A percentile compares a stretch with the other conserved stretches of the same genome.
Evolutionary conservation across 2,329 filamentous ascomycete genomes (phyloP).

Genomic region (Botrytis cinerea): DNA sequence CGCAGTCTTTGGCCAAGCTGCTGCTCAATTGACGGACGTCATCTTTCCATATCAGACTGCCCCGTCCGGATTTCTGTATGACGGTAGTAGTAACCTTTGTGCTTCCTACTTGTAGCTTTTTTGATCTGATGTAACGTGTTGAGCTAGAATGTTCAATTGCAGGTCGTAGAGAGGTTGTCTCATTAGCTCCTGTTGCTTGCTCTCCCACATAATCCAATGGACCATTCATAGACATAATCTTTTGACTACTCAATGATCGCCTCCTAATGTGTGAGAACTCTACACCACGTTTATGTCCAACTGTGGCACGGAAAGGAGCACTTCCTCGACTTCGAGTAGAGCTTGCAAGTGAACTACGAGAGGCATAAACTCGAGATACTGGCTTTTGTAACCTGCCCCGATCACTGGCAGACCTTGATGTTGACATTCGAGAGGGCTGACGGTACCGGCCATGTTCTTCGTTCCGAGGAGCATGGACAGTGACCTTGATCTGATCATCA

Average conservation of each 20-base stretch:
- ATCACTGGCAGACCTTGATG: conserved; percentile 23
- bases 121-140: conserved; percentile 39
- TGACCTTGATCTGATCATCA: conserved; percentile 41
- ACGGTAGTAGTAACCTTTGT: conserved; percentile 23
- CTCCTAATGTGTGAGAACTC: conserved; percentile 59
- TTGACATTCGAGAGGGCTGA: conserved; percentile 11
- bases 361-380: conserved; percentile 42
- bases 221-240: conserved; percentile 17
- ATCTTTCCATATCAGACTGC: conserved; percentile 57
- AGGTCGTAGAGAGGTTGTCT: conserved; percentile 28
- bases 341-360: conserved; percentile 51
- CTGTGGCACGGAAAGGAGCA: conserved; percentile 45
- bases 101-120: conserved; percentile 30
- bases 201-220: conserved; percentile 7
- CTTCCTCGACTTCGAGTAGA: conserved; percentile 45
- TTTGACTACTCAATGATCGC: conserved; percentile 28
- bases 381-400: conserved; percentile 27
- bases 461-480: conserved; percentile 34
- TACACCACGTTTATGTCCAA: conserved; percentile 61
- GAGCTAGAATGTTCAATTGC: conserved; percentile 29
- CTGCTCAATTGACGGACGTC: conserved; percentile 82
- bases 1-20: conserved; percentile 85
- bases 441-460: conserved; percentile 15
- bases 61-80: conserved; percentile 28
- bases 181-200: conserved; percentile 35